Percentiles rank a stretch among this genome's conserved stretches.
phyloP scores from a whole-genome alignment of 2,329 filamentous ascomycete genomes.

The Cercospora sesami region DNA sequence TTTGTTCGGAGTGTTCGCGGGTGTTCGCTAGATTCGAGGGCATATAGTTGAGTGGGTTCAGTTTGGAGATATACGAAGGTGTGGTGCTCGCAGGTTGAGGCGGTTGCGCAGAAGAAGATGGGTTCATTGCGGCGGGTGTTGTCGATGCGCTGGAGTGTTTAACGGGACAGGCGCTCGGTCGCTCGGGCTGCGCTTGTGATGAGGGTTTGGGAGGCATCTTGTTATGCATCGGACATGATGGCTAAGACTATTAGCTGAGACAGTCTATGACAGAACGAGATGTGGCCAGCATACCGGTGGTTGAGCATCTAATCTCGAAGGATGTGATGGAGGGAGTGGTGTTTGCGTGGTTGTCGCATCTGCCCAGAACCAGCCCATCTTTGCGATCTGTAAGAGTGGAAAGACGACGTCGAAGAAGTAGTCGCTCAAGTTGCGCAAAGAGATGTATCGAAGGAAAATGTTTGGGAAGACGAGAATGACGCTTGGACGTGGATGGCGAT shows the following conservation, averaged over 20 bases:
- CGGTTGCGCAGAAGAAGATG: conserved; percentile 29
- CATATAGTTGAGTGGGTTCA: conserved; percentile 93
- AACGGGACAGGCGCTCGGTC: conserved; percentile 55
- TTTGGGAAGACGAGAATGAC: conserved; percentile 12
- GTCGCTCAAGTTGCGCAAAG: background rate
- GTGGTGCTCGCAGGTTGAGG: conserved; percentile 23
- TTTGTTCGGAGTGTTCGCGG: conserved; percentile 68
- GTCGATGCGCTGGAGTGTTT: conserved; percentile 44
- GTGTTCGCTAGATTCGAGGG: conserved; percentile 76
- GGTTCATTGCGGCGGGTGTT: conserved; percentile 45
- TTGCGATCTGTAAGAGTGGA: conserved; percentile 17
- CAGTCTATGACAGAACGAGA: background rate
- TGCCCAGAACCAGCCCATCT: conserved; percentile 73
- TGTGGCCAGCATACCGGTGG: conserved; percentile 53
- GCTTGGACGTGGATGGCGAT: conserved; percentile 14
- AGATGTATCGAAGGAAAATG: conserved; percentile 10
- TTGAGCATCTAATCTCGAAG: conserved; percentile 47
- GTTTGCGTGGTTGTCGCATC: conserved; percentile 50
- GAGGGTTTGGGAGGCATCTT: conserved; percentile 38
- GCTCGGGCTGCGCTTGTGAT: conserved; percentile 29
- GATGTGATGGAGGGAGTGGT: conserved; percentile 48
- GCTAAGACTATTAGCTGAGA: conserved; percentile 46
- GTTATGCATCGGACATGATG: conserved; percentile 70
- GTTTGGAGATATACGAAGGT: conserved; percentile 60
- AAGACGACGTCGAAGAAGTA: background rate